Percentiles rank a stretch among this genome's conserved stretches.
Evolutionary conservation across 305 asterid species (phyloP).

Genomic region (Fraxinus velutina): DNA sequence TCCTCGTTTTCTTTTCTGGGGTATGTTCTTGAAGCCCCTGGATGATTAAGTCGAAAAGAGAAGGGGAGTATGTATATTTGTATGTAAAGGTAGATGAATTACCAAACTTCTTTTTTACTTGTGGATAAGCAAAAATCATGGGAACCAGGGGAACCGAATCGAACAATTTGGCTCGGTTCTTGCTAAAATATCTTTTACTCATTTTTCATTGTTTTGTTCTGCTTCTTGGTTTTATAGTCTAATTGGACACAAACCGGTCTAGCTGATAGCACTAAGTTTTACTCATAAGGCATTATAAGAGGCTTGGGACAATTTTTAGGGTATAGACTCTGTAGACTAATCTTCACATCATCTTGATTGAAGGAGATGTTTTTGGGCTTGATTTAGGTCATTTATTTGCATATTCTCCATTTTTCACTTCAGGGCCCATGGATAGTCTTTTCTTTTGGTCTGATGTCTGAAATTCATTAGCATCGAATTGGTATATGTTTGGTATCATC

Average conservation of each 20-base stretch:
- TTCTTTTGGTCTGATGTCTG: not conserved
- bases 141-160: not conserved
- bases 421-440: not conserved
- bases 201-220: not conserved
- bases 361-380: not conserved
- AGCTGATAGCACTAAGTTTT: not conserved
- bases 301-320: not conserved
- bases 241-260: not conserved
- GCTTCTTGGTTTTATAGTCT: not conserved
- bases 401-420: not conserved
- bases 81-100: not conserved
- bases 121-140: not conserved
- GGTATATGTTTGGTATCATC: not conserved
- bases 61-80: not conserved
- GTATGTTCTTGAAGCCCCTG: not conserved
- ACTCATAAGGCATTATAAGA: not conserved
- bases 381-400: not conserved
- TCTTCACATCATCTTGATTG: not conserved
- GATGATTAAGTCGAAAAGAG: too few relatives aligned
- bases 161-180: not conserved
- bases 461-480: not conserved
- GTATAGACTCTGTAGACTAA: not conserved
- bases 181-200: not conserved
- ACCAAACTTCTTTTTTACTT: not conserved
- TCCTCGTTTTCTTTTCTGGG: not conserved